Evolutionary conservation across 345 rosid genomes (phyloP).

Genomic region (Pelargonium nanum): DNA sequence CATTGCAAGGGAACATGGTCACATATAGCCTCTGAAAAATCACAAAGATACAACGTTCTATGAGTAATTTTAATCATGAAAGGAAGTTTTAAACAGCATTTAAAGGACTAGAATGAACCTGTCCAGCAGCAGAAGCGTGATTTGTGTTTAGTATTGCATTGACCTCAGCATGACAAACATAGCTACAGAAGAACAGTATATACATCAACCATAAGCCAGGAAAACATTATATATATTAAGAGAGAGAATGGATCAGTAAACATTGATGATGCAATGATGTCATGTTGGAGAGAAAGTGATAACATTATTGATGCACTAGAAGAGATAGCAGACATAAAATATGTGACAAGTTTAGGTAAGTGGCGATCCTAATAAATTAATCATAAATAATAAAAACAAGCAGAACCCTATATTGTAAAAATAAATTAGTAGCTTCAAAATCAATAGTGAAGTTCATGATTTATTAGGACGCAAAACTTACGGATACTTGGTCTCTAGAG

Average conservation of each 20-base stretch:
- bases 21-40: conserved; percentile 82
- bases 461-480: conserved; percentile 23
- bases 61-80: background rate
- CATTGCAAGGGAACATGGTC: conserved; percentile 98
- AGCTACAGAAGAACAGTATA: conserved; percentile 29
- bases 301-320: background rate
- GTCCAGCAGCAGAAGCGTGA: conserved; percentile 86
- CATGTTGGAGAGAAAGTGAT: background rate
- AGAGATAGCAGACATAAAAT: background rate
- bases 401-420: background rate
- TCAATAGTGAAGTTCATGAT: background rate
- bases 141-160: conserved; percentile 91
- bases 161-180: conserved; percentile 97
- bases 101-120: conserved; percentile 28
- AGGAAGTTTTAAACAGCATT: background rate
- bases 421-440: conserved; percentile 5
- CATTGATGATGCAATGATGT: background rate
- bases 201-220: background rate
- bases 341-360: background rate
- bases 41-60: conserved; percentile 6
- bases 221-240: background rate
- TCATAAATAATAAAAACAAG: background rate
- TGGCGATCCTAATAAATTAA: background rate
- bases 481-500: conserved; percentile 90
- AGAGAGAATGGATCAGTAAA: background rate